phyloP scores from a whole-genome alignment of 306 rosid genomes.

The Sphenostylis stenocarpa region DNA sequence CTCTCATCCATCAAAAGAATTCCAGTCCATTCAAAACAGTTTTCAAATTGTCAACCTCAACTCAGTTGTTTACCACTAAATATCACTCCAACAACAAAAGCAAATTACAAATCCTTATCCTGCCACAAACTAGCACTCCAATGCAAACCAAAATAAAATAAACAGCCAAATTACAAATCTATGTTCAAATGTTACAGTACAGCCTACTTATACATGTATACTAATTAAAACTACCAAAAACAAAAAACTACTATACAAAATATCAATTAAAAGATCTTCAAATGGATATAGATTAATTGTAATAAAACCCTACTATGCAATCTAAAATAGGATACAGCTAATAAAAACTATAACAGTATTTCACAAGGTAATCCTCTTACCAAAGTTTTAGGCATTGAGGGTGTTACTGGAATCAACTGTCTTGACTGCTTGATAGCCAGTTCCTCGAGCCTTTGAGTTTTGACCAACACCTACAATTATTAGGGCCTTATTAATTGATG shows the following conservation, averaged over 20 bases:
- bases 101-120: neutral
- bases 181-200: neutral
- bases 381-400: slow-evolving; percentile 78
- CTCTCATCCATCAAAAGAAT: neutral
- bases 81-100: neutral
- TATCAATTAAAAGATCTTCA: neutral
- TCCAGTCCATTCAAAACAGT: neutral
- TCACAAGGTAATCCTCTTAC: slow-evolving; percentile 40
- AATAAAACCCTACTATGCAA: slow-evolving; percentile 15
- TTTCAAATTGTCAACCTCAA: neutral
- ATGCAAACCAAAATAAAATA: neutral
- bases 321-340: slow-evolving; percentile 6
- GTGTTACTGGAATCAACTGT: slow-evolving; percentile 93
- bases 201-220: neutral
- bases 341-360: slow-evolving; percentile 20
- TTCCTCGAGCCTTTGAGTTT: slow-evolving; percentile 92
- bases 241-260: neutral
- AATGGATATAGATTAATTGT: neutral
- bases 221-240: slow-evolving; percentile 5
- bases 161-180: neutral
- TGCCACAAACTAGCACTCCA: slow-evolving; percentile 1
- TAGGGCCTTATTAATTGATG: slow-evolving; percentile 14
- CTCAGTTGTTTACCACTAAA: neutral
- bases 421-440: slow-evolving; percentile 91
- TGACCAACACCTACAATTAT: slow-evolving; percentile 59